Percentiles rank a stretch among this genome's conserved stretches.
Conservation (phyloP, 768 basidiomycete species). For the Trametes coccinea region DNA sequence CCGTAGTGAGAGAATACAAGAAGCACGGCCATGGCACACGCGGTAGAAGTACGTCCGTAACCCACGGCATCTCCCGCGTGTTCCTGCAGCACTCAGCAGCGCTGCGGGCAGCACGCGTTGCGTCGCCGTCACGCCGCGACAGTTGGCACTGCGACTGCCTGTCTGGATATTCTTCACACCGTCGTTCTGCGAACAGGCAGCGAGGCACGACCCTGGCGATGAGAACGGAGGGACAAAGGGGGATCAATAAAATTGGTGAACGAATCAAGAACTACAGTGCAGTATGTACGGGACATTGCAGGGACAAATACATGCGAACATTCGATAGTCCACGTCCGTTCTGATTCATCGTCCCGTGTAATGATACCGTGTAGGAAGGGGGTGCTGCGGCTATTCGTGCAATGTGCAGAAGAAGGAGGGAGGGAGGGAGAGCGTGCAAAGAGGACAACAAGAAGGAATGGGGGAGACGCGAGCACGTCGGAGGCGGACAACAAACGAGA, state of each 20-base stretch:
- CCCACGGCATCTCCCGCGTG: not conserved
- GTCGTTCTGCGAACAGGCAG: no score
- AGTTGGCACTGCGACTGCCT: not conserved
- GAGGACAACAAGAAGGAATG: not conserved
- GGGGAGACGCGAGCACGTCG: not conserved
- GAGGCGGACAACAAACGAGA: not conserved
- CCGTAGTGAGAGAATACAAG: no score
- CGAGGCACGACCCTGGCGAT: no score
- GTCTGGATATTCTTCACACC: no score
- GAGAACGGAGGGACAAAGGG: not conserved
- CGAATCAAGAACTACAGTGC: constrained; percentile 23
- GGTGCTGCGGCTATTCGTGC: not conserved
- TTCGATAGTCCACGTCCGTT: constrained; percentile 29
- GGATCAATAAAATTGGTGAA: constrained; percentile 5
- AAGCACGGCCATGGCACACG: not conserved
- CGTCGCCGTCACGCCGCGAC: constrained; percentile 9
- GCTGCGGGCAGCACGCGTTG: constrained; percentile 5
- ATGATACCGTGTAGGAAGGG: constrained; percentile 10
- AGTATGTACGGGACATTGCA: constrained; percentile 25
- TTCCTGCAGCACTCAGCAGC: constrained; percentile 1
- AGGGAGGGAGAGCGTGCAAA: not conserved
- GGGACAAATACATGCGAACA: constrained; percentile 30
- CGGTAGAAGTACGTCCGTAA: not conserved
- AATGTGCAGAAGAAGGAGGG: not conserved
- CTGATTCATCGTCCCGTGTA: constrained; percentile 26